Evolutionary conservation across 2,329 filamentous ascomycete genomes (phyloP), one percentile per base, ranked within the genome.

Genomic region (Aspergillus latus): DNA sequence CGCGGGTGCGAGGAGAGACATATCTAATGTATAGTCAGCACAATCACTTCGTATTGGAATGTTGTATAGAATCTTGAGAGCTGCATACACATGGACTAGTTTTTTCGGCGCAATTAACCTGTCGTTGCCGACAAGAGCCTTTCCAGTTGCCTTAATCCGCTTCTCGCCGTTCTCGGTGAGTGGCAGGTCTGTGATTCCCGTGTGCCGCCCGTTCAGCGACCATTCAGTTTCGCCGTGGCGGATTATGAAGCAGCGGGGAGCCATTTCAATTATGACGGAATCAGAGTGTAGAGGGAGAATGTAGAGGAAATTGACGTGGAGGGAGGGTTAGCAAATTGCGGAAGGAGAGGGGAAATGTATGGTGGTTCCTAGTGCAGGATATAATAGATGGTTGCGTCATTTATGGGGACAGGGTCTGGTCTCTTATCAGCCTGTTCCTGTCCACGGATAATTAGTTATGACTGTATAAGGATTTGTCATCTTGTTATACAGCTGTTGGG

Each of bases 191-290:
- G 89, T 89, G 29, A 79, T 82, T 50, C 92, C 89, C 0, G 93
- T 97, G 75, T 97, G 90, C 51, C 86, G 83, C 54, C 91, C 92
- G 64, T 88, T 88, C 47, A 96, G 84, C 4, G 90, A 95, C 92
- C 92, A 97, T 78, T 96, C 91, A 3, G 92, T 97, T 78, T 97
- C 91, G 75, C 92, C 93, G 70, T 97, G 92, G 65, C 92, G 90
- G 71, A 92, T 78, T 64, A 94, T 84, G 78, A 93, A 93, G 70
- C 90, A 86, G 52, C 89, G 83, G 1, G 90, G 89, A 2, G 87
- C 85, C 75, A 78, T 74, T 61, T 43, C 52, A 7, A 21, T 21
- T 16, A 5, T 13, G 32, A 16, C 13, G 28, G n/a, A 11, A 39
- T 10, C 8, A 7, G 34, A 34, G 21, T 34, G 9, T 9, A n/a